Evolutionary conservation across 2,329 filamentous ascomycete genomes (phyloP), one percentile per base, ranked within the genome.

Genomic region (Graphilbum fragrans): DNA sequence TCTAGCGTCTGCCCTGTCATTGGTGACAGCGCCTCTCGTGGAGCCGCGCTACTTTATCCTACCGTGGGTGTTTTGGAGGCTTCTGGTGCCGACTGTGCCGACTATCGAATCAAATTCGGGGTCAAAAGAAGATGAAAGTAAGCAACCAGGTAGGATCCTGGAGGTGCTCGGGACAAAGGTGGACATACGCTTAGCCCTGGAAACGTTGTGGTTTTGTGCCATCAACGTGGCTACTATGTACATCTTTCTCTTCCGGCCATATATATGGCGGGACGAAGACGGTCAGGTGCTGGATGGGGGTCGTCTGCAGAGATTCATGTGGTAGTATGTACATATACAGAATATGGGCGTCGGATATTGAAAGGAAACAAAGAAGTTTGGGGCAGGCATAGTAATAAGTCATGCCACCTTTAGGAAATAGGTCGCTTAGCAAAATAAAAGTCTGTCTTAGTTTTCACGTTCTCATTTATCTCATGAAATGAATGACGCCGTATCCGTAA

Each of bases 1-100:
- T 8, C 62, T 78, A 5, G 73, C 88, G 0, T 87, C 87, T 0
- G 55, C 80, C 0, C 67, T 94, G 4, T 90, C 85, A 1, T 72
- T 98, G 12, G 64, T 94, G 41, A 92, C 86, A 1, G 88, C 92
- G 0, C 88, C 92, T 0, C 72, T 98, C 1, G 90, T 98, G 10
- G 92, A 98, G 58, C 92, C 92, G 14, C 76, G 92, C 14, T 98
- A 98, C 60, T 94, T 94, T 59, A 93, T 98, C 55, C 70, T 95
- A 12, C 88, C 90, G 0, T 98, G 87, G 86, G 74, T 95, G 9
- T 79, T 95, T 53, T 96, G 88, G 86, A 74, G 92, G 1, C 62
- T 96, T 8, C 73, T 93, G 53, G 63, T 93, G 1, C 86, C 86
- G 0, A 59, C 67, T 39, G 35, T 33, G 16, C 35, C 38, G 18